Conservation (phyloP, 305 asterid species). For the Fraxinus paxiana region DNA sequence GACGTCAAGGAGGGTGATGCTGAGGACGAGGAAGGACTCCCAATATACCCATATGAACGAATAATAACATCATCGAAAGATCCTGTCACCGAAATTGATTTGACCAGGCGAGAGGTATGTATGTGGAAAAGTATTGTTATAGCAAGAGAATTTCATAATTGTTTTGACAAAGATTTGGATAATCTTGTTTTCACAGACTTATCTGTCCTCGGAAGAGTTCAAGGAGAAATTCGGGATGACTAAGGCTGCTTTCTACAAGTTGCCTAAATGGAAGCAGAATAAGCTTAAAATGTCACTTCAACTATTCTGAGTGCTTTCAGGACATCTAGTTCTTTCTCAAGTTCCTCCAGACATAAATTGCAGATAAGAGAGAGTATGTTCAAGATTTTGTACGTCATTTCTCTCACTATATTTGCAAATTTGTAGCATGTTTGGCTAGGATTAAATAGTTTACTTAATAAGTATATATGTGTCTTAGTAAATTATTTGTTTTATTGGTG, state of each 20-base stretch:
- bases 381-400: constrained; percentile 35
- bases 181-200: constrained; percentile 45
- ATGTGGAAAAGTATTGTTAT: not conserved
- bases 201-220: constrained; percentile 61
- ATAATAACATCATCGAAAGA: constrained; percentile 51
- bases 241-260: constrained; percentile 50
- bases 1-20: constrained; percentile 75
- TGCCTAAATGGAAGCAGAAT: constrained; percentile 82
- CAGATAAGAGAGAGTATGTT: constrained; percentile 29
- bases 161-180: not conserved
- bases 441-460: not conserved
- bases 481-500: not conserved
- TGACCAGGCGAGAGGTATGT: constrained; percentile 73
- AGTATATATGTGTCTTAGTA: not conserved
- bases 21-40: constrained; percentile 52
- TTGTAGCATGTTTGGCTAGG: not conserved
- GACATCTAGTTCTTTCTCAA: constrained; percentile 20
- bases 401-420: constrained; percentile 19
- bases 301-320: constrained; percentile 38
- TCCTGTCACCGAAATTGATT: constrained; percentile 60
- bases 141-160: not conserved
- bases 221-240: constrained; percentile 60
- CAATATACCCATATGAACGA: constrained; percentile 57
- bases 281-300: constrained; percentile 69
- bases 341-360: constrained; percentile 7